These are phyloP conservation scores for Kalanchoe fedtschenkoi DNA, from an alignment of 164 flowering plant genomes.

Conservation along the genomic window DNA sequence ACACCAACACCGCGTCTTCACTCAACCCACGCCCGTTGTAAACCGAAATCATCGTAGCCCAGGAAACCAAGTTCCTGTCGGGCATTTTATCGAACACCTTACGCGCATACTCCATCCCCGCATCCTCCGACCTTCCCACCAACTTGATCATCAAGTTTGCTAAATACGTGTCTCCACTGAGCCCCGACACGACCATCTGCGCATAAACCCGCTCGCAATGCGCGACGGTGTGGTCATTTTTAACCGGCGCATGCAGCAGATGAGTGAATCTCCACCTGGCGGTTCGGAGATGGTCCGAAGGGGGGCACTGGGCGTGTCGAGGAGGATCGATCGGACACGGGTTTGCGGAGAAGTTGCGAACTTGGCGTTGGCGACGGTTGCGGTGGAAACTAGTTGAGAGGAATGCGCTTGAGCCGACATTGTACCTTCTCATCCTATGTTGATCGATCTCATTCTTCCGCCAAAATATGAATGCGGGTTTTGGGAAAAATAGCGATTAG, in stretches of 20 bases:
- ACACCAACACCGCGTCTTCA: slow-evolving; percentile 30
- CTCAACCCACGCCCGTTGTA: slow-evolving; percentile 27
- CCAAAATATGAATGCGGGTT: not conserved
- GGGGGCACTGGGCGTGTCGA: not conserved
- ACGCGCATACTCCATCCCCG: slow-evolving; percentile 26
- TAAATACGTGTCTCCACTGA: slow-evolving; percentile 33
- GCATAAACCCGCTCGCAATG: slow-evolving; percentile 35
- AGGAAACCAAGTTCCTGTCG: slow-evolving; percentile 26
- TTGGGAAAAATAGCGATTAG: no score
- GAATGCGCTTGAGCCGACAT: not conserved
- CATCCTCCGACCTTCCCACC: slow-evolving; percentile 28
- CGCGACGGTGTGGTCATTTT: slow-evolving; percentile 40
- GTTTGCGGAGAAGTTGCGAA: not conserved
- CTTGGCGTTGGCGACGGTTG: not conserved
- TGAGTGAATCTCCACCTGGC: slow-evolving; percentile 16
- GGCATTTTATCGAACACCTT: slow-evolving; percentile 36
- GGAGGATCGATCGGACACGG: not conserved
- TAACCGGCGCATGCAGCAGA: slow-evolving; percentile 44
- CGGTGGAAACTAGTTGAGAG: not conserved
- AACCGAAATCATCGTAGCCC: slow-evolving; percentile 53
- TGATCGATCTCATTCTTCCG: not conserved
- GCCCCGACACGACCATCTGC: slow-evolving; percentile 32
- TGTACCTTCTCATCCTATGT: not conserved
- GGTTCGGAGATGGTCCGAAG: not conserved
- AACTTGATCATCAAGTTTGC: slow-evolving; percentile 39